Conservation (phyloP, 2,329 filamentous ascomycete species). For the Exophiala mesophila region DNA sequence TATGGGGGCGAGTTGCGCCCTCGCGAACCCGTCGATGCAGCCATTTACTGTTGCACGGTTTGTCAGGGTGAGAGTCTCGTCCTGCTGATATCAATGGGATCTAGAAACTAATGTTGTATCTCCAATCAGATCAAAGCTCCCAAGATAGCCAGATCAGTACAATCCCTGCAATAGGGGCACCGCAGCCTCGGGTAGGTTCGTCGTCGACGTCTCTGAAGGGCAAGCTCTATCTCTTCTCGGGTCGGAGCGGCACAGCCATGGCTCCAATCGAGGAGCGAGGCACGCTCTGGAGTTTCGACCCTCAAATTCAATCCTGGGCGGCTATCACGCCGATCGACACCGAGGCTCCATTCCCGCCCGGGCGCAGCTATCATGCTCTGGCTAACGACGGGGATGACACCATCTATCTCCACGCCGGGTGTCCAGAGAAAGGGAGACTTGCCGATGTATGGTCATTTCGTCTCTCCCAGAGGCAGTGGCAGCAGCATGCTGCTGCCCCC, state of each 20-base stretch:
- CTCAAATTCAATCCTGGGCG: conserved; percentile 59
- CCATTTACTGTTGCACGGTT: conserved; percentile 59
- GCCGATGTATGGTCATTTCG: conserved; percentile 76
- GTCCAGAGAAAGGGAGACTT: conserved; percentile 58
- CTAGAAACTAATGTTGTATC: too few relatives aligned
- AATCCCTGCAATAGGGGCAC: too few relatives aligned
- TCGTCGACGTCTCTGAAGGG: conserved; percentile 63
- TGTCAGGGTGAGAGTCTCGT: conserved; percentile 14
- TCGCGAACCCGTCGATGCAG: conserved; percentile 65
- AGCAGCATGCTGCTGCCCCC: conserved; percentile 61
- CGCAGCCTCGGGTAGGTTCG: conserved; percentile 70
- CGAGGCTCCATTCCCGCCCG: conserved; percentile 49
- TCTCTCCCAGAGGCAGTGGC: conserved; percentile 61
- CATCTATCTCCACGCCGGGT: conserved; percentile 73
- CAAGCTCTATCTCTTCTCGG: conserved; percentile 76
- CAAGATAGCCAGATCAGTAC: too few relatives aligned
- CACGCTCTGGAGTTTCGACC: conserved; percentile 71
- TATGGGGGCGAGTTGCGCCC: conserved; percentile 71
- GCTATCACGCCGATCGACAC: conserved; percentile 54
- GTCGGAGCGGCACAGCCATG: conserved; percentile 65
- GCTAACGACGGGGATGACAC: conserved; percentile 60
- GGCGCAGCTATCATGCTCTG: conserved; percentile 67
- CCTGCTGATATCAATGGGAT: conserved; percentile 10
- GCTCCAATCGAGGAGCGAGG: conserved; percentile 68
- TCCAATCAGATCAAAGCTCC: too few relatives aligned